Evolutionary conservation across 148 eudicot species (phyloP).

Genomic region (Mesembryanthemum crystallinum): DNA sequence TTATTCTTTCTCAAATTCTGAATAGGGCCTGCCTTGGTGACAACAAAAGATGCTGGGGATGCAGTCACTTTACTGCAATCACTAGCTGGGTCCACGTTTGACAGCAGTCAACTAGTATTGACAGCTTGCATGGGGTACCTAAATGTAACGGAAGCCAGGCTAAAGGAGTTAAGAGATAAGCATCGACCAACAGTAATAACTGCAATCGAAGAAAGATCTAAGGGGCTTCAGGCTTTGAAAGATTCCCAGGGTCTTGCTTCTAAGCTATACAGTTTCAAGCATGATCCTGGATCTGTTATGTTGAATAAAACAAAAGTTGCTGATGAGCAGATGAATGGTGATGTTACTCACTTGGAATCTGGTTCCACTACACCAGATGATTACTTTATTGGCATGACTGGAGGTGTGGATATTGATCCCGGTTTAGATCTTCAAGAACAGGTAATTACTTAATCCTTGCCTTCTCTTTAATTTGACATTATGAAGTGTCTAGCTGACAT

Average conservation of each 20-base stretch:
- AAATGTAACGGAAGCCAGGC: conserved; percentile 72
- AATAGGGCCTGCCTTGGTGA: conserved; percentile 93
- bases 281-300: conserved; percentile 45
- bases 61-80: conserved; percentile 93
- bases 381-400: conserved; percentile 37
- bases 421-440: conserved; percentile 83
- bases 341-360: conserved; percentile 40
- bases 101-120: conserved; percentile 97
- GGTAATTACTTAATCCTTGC: conserved; percentile 39
- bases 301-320: conserved; percentile 41
- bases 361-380: conserved; percentile 54
- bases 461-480: neutral
- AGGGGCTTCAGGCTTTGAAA: conserved; percentile 70
- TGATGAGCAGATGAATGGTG: conserved; percentile 52
- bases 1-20: conserved; percentile 28
- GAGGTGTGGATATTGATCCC: conserved; percentile 52
- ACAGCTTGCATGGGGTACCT: conserved; percentile 98
- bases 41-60: conserved; percentile 99
- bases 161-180: conserved; percentile 68
- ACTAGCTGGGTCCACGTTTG: conserved; percentile 92
- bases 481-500: neutral
- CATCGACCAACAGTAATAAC: conserved; percentile 78
- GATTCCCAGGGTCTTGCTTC: conserved; percentile 70
- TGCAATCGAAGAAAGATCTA: conserved; percentile 74
- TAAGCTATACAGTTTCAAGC: conserved; percentile 66